phyloP scores from a whole-genome alignment of 768 basidiomycete species.

The Lyophyllum decastes region DNA sequence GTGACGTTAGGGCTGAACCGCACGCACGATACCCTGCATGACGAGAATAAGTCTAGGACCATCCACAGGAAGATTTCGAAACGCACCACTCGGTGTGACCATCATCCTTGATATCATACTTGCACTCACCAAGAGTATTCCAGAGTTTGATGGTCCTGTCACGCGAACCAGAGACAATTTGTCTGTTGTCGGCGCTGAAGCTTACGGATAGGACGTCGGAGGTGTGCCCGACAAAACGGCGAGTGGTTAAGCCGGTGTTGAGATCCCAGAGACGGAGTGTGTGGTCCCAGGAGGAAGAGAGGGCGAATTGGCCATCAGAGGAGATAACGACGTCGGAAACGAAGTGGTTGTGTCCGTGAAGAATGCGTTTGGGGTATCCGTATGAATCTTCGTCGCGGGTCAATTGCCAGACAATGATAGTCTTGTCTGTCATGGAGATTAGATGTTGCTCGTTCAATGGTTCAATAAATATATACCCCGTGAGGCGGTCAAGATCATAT shows the following conservation, averaged over 20 bases:
- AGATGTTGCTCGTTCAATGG: slow-evolving; percentile 7
- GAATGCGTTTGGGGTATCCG: slow-evolving; percentile 96
- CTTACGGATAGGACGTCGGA: slow-evolving; percentile 98
- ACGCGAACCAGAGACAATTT: slow-evolving; percentile 97
- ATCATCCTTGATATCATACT: slow-evolving; percentile 99
- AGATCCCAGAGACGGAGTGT: slow-evolving; percentile 99
- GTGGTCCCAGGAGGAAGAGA: slow-evolving; percentile 99
- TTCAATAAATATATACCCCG: slow-evolving; percentile 64
- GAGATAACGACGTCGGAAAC: slow-evolving; percentile 99
- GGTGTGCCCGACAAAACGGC: slow-evolving; percentile 97
- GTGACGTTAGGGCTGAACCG: slow-evolving; percentile 97
- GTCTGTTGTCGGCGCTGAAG: slow-evolving; percentile 99
- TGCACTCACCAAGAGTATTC: slow-evolving; percentile 99
- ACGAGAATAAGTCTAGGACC: slow-evolving; percentile 5
- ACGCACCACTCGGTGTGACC: slow-evolving; percentile 92
- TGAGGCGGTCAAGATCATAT: slow-evolving; percentile 98
- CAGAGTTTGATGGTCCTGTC: slow-evolving; percentile 99
- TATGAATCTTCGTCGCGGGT: slow-evolving; percentile 90
- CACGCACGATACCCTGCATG: slow-evolving; percentile 92
- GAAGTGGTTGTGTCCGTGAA: slow-evolving; percentile 99
- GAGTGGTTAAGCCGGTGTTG: slow-evolving; percentile 94
- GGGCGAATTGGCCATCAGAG: slow-evolving; percentile 98
- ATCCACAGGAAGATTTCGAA: slow-evolving; percentile 16
- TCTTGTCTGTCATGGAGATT: slow-evolving; percentile 77
- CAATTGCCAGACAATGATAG: slow-evolving; percentile 98